These are phyloP conservation scores for Pichia sp. DNA, from an alignment of 1,139 yeast genomes.

Conservation along the genomic window DNA sequence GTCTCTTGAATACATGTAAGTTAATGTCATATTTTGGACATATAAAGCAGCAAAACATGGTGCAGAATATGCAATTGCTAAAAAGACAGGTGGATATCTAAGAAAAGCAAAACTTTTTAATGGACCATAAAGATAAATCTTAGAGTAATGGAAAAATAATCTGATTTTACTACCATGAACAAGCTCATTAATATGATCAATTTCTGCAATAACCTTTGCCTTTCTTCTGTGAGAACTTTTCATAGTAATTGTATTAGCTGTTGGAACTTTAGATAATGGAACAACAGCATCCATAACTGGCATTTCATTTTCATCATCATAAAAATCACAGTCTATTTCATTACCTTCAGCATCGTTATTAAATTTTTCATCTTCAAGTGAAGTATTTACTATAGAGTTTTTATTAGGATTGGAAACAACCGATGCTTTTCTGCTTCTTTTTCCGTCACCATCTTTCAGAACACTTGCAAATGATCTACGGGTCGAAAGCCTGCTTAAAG, in stretches of 20 bases:
- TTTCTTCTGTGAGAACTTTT: constrained; percentile 27
- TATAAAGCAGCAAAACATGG: constrained; percentile 64
- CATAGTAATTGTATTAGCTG: constrained; percentile 24
- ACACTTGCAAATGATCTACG: constrained; percentile 16
- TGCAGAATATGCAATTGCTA: constrained; percentile 60
- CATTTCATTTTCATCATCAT: constrained; percentile 14
- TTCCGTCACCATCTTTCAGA: background rate
- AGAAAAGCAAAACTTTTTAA: constrained; percentile 46
- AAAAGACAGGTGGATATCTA: constrained; percentile 64
- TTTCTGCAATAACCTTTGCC: constrained; percentile 18
- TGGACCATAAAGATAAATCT: constrained; percentile 42
- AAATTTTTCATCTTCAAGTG: background rate
- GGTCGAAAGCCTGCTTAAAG: constrained; percentile 22
- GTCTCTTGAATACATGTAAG: constrained; percentile 50
- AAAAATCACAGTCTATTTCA: constrained; percentile 4
- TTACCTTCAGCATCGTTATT: constrained; percentile 3
- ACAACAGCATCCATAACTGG: constrained; percentile 28
- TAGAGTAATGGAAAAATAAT: constrained; percentile 25
- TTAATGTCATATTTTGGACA: constrained; percentile 67
- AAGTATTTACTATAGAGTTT: background rate
- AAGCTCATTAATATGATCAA: constrained; percentile 22
- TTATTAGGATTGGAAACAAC: background rate
- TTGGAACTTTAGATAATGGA: constrained; percentile 30
- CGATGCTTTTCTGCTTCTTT: constrained; percentile 7
- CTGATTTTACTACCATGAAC: constrained; percentile 14